These are phyloP conservation scores for Psilocybe mexicana DNA, from an alignment of 1,284 basidiomycete species.

Conservation along the genomic window DNA sequence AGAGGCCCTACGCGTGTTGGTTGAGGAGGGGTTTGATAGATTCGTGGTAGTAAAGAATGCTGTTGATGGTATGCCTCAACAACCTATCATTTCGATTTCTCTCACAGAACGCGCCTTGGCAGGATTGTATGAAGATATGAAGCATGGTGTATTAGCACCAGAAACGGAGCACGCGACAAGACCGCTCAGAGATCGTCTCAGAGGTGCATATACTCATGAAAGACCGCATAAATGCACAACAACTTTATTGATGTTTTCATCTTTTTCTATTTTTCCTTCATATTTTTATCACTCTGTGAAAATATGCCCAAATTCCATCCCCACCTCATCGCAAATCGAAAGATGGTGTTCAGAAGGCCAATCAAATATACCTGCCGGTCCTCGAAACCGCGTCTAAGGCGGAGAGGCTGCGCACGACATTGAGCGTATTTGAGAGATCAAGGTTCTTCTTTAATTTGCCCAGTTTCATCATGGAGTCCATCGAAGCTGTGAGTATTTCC, in stretches of 20 bases:
- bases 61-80: conserved; percentile 73
- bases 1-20: conserved; percentile 91
- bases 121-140: conserved; percentile 94
- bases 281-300: not conserved
- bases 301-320: not conserved
- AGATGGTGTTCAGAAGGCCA: conserved; percentile 87
- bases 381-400: conserved; percentile 96
- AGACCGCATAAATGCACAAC: not conserved
- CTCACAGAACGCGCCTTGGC: conserved; percentile 6
- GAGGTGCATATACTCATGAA: conserved; percentile 48
- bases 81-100: not conserved
- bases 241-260: not conserved
- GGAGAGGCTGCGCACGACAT: conserved; percentile 87
- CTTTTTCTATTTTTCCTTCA: not conserved
- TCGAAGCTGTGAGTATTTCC: conserved; percentile 68
- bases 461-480: conserved; percentile 84
- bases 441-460: conserved; percentile 99
- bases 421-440: conserved; percentile 93
- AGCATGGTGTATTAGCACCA: conserved; percentile 78
- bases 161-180: conserved; percentile 83
- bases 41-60: conserved; percentile 97
- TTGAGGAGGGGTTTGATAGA: conserved; percentile 97
- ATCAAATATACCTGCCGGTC: conserved; percentile 95
- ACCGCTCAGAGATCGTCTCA: conserved; percentile 79
- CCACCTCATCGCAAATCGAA: not conserved